Evolutionary conservation across 495 filamentous ascomycete genomes (phyloP).

Genomic region (Penicillium simplicissimum): DNA sequence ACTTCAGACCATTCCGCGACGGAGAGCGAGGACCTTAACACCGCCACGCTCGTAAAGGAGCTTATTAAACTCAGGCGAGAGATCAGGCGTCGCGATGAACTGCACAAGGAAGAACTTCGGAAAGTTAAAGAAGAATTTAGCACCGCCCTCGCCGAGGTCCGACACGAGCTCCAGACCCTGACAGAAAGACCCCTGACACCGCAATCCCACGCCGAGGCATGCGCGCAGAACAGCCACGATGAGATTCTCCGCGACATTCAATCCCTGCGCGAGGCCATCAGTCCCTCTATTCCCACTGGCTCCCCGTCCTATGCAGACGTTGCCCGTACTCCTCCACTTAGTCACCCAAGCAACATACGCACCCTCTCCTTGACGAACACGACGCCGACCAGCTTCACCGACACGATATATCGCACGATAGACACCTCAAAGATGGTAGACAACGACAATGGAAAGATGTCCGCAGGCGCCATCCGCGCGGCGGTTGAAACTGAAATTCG

Average conservation of each 20-base stretch:
- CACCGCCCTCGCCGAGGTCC: conserved; percentile 14
- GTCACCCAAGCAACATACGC: conserved; percentile 24
- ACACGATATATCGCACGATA: conserved; percentile 25
- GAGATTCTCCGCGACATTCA: conserved; percentile 25
- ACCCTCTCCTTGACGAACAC: conserved; percentile 15
- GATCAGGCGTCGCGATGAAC: conserved; percentile 23
- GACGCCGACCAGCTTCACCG: conserved; percentile 21
- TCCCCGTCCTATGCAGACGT: conserved; percentile 18
- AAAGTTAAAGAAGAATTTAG: conserved; percentile 24
- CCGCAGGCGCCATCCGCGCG: conserved; percentile 26
- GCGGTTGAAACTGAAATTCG: conserved; percentile 31
- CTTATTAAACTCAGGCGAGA: conserved; percentile 26
- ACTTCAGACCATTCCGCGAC: conserved; percentile 17
- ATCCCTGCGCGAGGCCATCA: conserved; percentile 22
- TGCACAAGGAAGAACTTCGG: conserved; percentile 25
- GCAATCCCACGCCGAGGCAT: conserved; percentile 16
- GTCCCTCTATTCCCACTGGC: conserved; percentile 1
- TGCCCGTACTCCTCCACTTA: conserved; percentile 23
- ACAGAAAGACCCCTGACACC: conserved; percentile 8
- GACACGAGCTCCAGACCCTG: conserved; percentile 16
- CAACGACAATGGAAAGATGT: conserved; percentile 23
- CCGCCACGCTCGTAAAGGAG: conserved; percentile 14
- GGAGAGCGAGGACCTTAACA: conserved; percentile 23
- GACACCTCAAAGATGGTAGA: conserved; percentile 29
- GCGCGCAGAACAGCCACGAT: conserved; percentile 15